These are phyloP conservation scores for Yarrowia sp. DNA, from an alignment of 805 yeast genomes.

Conservation along the genomic window DNA sequence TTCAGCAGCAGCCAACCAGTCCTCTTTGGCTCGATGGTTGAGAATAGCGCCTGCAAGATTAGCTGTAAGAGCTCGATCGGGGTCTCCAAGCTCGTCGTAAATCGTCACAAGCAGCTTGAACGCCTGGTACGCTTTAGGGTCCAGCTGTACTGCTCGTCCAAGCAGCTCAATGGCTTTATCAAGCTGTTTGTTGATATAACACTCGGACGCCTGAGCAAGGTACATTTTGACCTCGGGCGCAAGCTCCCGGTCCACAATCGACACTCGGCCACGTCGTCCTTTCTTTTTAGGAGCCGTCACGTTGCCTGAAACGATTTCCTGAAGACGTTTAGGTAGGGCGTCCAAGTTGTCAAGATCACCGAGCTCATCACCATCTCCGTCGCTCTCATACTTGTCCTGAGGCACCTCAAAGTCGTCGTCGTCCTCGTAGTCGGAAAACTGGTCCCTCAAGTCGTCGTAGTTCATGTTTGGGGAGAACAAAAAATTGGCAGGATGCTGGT, in stretches of 20 bases:
- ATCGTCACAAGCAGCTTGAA: constrained; percentile 41
- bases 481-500: neutral
- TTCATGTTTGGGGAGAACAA: neutral
- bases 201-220: constrained; percentile 73
- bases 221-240: constrained; percentile 68
- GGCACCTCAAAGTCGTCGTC: constrained; percentile 20
- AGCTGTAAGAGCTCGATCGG: constrained; percentile 40
- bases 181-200: constrained; percentile 59
- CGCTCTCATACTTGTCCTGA: neutral
- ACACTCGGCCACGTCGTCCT: constrained; percentile 43
- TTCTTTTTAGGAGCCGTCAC: neutral
- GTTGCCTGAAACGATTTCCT: constrained; percentile 32
- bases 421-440: constrained; percentile 21
- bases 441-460: constrained; percentile 20
- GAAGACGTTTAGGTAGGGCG: neutral
- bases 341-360: constrained; percentile 1
- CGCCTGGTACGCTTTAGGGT: constrained; percentile 36
- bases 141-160: constrained; percentile 38
- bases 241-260: constrained; percentile 34
- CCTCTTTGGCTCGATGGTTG: constrained; percentile 75
- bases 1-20: constrained; percentile 86
- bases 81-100: constrained; percentile 49
- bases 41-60: constrained; percentile 57
- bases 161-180: constrained; percentile 36
- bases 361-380: constrained; percentile 6